phyloP scores from a whole-genome alignment of 257 asterid species.

The Nicotiana sylvestris region DNA sequence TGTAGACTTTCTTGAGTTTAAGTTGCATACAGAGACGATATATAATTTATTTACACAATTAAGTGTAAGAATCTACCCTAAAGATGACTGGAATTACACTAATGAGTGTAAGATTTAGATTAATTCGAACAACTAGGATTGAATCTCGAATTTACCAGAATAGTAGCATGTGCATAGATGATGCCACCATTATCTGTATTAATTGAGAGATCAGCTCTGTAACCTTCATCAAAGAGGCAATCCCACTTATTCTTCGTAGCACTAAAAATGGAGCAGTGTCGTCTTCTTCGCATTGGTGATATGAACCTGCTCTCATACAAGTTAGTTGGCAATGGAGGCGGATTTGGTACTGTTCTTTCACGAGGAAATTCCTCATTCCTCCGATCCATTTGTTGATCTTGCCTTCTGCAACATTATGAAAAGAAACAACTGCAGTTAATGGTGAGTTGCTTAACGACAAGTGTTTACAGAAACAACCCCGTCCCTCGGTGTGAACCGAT shows the following conservation, averaged over 20 bases:
- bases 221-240: conserved; percentile 68
- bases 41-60: no score
- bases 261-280: conserved; percentile 22
- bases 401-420: not conserved
- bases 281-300: conserved; percentile 14
- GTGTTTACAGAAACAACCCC: not conserved
- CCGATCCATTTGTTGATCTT: not conserved
- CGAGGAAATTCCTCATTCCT: not conserved
- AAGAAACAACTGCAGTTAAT: not conserved
- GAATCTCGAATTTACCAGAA: conserved; percentile 51
- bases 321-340: not conserved
- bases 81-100: not conserved
- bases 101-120: no score
- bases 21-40: not conserved
- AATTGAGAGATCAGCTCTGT: conserved; percentile 67
- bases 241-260: conserved; percentile 21
- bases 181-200: conserved; percentile 39
- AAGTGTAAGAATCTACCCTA: not conserved
- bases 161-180: conserved; percentile 63
- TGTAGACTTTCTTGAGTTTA: not conserved
- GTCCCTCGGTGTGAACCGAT: not conserved
- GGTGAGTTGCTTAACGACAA: not conserved
- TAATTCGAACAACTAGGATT: not conserved
- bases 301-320: not conserved
- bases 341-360: not conserved